Base-by-base conservation (phyloP, 2,329 filamentous ascomycete species). In the Neofusicoccum umdonicola region DNA sequence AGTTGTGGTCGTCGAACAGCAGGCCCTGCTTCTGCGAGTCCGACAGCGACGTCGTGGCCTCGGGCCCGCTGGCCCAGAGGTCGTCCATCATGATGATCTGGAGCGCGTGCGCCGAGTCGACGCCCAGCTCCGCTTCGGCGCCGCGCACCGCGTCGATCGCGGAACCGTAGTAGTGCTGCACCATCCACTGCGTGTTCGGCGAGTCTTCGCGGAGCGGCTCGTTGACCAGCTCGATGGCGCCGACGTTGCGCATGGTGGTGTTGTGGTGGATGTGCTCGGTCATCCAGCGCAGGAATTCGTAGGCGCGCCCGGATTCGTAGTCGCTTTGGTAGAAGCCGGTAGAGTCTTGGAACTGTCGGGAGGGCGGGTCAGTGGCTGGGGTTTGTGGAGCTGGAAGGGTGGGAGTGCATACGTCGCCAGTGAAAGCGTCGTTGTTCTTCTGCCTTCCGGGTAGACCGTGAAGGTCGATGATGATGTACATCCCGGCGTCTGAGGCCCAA, bases 181-280 rank as follows among this genome's bases (percentile, higher is more conserved):
- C 61, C 61, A 63, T 54, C 61, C 61, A 63, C 15, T 52, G 27
- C n/a, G 61, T 56, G 50, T 63, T 41, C 22, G 35, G 48, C 8
- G 15, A 19, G 31, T 48, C 27, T 11, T 63, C 35, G 66, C 61
- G 15, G 65, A 66, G 71, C 2, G 85, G 85, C 71, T 88, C 86
- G 69, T 88, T 88, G 62, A 87, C 76, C 12, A 88, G 73, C 70
- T 85, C 81, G 41, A 88, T 72, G 81, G 86, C 87, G 64, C 85
- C 85, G 27, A 87, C 85, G 48, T 83, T 85, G 60, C 80, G 74
- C 70, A 83, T 85, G 35, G 78, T 78, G 39, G 73, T 61, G 65
- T 79, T 81, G 4, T 68, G 74, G 71, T 87, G 84, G 65, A 86
- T 81, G 42, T 80, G 76, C 44, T 80, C 77, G 9, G 83, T 81